Evolutionary conservation across 2,329 filamentous ascomycete species (phyloP), one percentile per base, ranked within the genome.

Genomic region (Fusarium albosuccineum): DNA sequence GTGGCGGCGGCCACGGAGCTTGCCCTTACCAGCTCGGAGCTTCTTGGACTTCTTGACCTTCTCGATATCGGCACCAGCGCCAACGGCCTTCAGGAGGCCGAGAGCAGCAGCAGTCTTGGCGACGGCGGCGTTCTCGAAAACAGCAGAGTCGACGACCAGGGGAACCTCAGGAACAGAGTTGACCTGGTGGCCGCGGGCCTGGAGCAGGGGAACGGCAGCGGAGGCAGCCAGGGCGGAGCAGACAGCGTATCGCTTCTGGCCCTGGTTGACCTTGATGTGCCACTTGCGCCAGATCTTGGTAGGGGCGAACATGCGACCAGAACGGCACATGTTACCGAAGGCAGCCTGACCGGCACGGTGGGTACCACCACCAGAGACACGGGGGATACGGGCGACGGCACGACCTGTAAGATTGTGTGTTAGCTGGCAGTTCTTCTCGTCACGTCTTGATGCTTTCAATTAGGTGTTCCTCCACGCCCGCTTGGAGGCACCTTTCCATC

Each of bases 251-350:
- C 96, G 96, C 93, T 96, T 97, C 90, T 99, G 96, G 84, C 92
- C 92, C 85, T 97, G 90, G 90, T 97, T 97, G 90, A 99, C 90
- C 94, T 98, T 98, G 89, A 97, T 89, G 89, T 99, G 96, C 97
- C 96, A 99, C 89, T 97, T 97, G 84, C 96, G 90, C 97, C 96
- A 99, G 87, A 97, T 92, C 92, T 99, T 99, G 86, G 96, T 99
- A 75, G 96, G 96, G 77, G 96, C 96, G 87, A 99, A 99, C 96
- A 99, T 99, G 87, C 96, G 96, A 88, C 97, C 96, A 82, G 95
- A 97, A 84, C 96, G 94, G 88, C 96, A 99, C 94, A 95, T 94
- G 92, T 99, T 99, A 93, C 96, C 96, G 85, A 98, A 99, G 77
- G 96, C 96, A 84, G 96, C 96, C 89, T 99, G 96, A 88, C 96